phyloP scores from a whole-genome alignment of 148 eudicot genomes.

The Pouteria glomerata region DNA sequence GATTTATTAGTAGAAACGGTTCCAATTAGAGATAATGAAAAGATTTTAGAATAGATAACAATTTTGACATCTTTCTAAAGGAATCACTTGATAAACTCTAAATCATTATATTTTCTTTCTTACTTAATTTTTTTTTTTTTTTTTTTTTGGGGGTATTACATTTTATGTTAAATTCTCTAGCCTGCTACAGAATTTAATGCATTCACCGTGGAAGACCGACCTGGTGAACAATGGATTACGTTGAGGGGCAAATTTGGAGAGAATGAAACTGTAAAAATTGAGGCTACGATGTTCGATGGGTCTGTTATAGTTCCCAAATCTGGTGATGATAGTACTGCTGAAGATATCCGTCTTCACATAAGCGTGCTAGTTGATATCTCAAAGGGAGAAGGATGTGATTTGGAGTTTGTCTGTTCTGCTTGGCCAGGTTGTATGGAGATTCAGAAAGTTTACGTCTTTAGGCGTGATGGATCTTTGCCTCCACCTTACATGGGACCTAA shows the following conservation, averaged over 20 bases:
- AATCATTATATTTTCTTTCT: neutral
- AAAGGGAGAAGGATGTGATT: slow-evolving; percentile 48
- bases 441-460: slow-evolving; percentile 49
- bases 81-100: neutral
- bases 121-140: neutral
- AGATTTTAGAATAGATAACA: too few species aligned
- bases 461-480: slow-evolving; percentile 22
- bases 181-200: slow-evolving; percentile 37
- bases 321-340: slow-evolving; percentile 37
- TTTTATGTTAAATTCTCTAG: slow-evolving; percentile 23
- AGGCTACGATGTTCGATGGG: slow-evolving; percentile 62
- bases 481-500: slow-evolving; percentile 59
- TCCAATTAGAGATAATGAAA: too few species aligned
- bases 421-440: slow-evolving; percentile 66
- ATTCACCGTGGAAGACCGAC: slow-evolving; percentile 56
- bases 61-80: neutral
- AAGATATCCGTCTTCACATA: slow-evolving; percentile 43
- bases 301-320: slow-evolving; percentile 36
- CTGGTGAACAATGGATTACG: slow-evolving; percentile 57
- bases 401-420: slow-evolving; percentile 71
- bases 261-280: slow-evolving; percentile 32
- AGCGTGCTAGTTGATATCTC: slow-evolving; percentile 57
- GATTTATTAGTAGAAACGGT: too few species aligned
- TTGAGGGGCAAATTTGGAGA: slow-evolving; percentile 44
- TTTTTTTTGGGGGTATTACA: slow-evolving; percentile 7